Base-by-base conservation (phyloP, 2,329 filamentous ascomycete genomes). In the Nothopassalora personata region DNA sequence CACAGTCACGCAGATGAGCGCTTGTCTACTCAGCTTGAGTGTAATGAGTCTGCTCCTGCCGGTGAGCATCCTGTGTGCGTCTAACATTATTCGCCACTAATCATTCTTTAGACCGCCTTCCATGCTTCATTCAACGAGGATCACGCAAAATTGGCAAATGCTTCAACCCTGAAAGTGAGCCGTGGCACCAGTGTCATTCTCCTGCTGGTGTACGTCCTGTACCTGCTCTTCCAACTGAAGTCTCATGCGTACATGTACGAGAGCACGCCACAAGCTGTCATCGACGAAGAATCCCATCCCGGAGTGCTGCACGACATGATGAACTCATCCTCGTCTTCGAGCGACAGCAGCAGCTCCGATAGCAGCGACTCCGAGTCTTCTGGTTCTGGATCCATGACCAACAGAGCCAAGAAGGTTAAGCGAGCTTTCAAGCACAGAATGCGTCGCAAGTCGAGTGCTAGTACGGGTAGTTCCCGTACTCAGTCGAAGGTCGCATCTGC, bases 1-100 rank as follows among this genome's bases (percentile, higher is more conserved):
- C 75, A 96, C 90, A 23, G 90, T 96, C 59, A 96, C 91, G 0
- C 91, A 97, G 73, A 96, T 96, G 90, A 96, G 91, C 72, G 92
- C 92, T 54, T 96, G 91, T 76, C 80, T 97, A 67, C 83, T 97
- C 66, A 95, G 90, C 79, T 75, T 96, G 74, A 92, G 89, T 70
- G 92, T 96, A 61, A 92, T 90, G 75, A 96, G 91, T 78, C 80
- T 96, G 23, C 82, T 96, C 28, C 77, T 97, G 11, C 91, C 92
- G 1, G 87, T 89, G 75, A 67, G 83, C 75, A 9, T 8, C 33
- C 18, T 18, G 6, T 46, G n/a, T 5, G 27, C 23, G 39, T 46
- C 9, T 55, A 10, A 28, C 30, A 18, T 30, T 18, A 15, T 47
- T 15, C 30, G 28, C 31, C 11, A 56, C 64, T 63, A 56, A 66